Conservation (phyloP, 75 land plant genomes). For the Cunninghamia lanceolata region DNA sequence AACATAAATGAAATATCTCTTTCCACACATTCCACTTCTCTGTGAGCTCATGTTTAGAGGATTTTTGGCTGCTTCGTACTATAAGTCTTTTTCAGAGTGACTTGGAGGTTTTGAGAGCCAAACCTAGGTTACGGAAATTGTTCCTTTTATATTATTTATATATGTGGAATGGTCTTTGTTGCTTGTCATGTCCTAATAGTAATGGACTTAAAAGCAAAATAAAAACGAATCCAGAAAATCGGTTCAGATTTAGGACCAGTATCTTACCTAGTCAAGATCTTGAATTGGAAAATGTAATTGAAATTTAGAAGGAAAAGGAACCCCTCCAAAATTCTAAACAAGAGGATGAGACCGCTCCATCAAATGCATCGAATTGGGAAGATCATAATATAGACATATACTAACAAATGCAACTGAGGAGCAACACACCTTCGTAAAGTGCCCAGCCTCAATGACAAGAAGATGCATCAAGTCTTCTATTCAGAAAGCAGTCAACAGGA, state of each 20-base stretch:
- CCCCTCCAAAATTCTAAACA: not conserved
- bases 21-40: not conserved
- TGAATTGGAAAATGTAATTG: not conserved
- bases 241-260: not conserved
- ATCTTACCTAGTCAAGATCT: not conserved
- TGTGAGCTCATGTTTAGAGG: not conserved
- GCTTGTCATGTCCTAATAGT: not conserved
- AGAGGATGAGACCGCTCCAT: not conserved
- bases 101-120: not conserved
- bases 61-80: not conserved
- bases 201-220: not conserved
- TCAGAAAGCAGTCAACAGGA: not conserved
- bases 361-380: not conserved
- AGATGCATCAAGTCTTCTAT: not conserved
- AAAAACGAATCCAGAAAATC: not conserved
- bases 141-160: not conserved
- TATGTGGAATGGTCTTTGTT: not conserved
- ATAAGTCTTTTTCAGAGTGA: not conserved
- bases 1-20: not conserved
- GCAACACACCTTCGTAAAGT: not conserved
- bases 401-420: not conserved
- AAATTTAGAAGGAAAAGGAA: not conserved
- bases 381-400: not conserved
- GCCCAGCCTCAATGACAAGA: not conserved
- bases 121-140: not conserved